Conservation (phyloP, 2,329 filamentous ascomycete genomes). For the Aspergillus pseudonomiae region DNA sequence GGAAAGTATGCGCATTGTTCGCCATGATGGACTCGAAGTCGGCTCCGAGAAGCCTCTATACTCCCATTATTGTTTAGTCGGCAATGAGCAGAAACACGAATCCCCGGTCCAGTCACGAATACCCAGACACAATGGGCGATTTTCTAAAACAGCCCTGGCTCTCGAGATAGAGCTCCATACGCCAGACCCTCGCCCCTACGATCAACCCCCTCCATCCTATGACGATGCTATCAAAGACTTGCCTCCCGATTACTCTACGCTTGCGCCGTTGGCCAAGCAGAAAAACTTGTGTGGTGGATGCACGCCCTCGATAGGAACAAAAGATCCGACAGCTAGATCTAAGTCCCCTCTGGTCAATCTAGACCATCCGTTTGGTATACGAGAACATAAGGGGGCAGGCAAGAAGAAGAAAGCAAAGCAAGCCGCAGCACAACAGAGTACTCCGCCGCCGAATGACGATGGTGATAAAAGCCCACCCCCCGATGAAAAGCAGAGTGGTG, state of each 20-base stretch:
- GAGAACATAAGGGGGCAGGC: constrained; percentile 32
- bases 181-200: constrained; percentile 24
- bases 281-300: constrained; percentile 17
- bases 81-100: not conserved
- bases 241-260: constrained; percentile 37
- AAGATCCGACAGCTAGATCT: constrained; percentile 10
- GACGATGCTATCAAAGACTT: constrained; percentile 36
- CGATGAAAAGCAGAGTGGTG: constrained; percentile 25
- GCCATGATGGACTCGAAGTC: constrained; percentile 4
- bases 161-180: constrained; percentile 19
- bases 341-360: constrained; percentile 29
- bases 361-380: constrained; percentile 25
- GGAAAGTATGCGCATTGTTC: constrained; percentile 18
- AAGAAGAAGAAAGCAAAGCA: constrained; percentile 27
- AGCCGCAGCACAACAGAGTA: constrained; percentile 19
- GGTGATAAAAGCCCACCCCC: constrained; percentile 19
- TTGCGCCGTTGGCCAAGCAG: constrained; percentile 31
- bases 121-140: not conserved
- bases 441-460: constrained; percentile 32
- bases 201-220: constrained; percentile 35
- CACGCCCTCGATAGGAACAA: constrained; percentile 9
- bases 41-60: not conserved
- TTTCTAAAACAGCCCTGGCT: constrained; percentile 3
- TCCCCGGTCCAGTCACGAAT: not conserved
- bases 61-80: not conserved